These are phyloP conservation scores for Abrus precatorius DNA, from an alignment of 306 rosid species.

Conservation along the genomic window DNA sequence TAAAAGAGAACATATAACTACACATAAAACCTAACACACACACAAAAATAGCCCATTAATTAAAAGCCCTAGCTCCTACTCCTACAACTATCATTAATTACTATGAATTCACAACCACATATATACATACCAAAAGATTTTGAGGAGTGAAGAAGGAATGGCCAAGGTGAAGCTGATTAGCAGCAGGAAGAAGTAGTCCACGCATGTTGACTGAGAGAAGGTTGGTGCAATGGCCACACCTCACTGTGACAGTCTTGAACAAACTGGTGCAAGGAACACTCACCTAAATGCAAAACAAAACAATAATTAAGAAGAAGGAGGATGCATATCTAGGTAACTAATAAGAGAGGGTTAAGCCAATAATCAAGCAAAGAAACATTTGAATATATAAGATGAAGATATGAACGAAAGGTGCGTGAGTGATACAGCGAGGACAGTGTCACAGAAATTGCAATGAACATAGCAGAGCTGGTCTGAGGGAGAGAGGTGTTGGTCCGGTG, in stretches of 20 bases:
- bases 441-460: constrained; percentile 96
- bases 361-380: no score
- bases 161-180: constrained; percentile 77
- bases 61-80: constrained; percentile 35
- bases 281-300: constrained; percentile 58
- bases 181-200: constrained; percentile 65
- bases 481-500: constrained; percentile 83
- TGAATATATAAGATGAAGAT: no score
- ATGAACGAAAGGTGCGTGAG: not conserved
- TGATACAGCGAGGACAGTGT: constrained; percentile 90
- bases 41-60: not conserved
- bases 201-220: constrained; percentile 92
- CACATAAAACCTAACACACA: not conserved
- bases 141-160: constrained; percentile 80
- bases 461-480: constrained; percentile 96
- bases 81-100: not conserved
- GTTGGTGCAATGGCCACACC: constrained; percentile 98
- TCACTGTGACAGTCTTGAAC: constrained; percentile 92
- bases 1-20: not conserved
- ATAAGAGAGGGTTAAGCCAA: no score
- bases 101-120: not conserved
- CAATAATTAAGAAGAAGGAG: not conserved
- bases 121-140: constrained; percentile 66
- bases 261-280: constrained; percentile 89
- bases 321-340: not conserved